Evolutionary conservation across 345 rosid species (phyloP).

Genomic region (Salix viminalis): DNA sequence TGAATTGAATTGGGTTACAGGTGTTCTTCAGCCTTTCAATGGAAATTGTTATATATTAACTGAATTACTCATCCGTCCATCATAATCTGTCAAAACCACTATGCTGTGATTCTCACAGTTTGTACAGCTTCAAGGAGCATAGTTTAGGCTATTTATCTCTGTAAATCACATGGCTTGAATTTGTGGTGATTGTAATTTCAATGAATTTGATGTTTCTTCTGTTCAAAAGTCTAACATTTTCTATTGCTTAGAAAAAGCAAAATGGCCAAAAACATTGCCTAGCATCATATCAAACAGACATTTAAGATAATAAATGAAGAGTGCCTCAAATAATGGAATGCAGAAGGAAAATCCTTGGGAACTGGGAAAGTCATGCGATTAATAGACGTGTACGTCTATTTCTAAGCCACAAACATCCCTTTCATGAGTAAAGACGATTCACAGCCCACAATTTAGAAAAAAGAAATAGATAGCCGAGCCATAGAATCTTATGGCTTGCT

Average conservation of each 20-base stretch:
- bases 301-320: background rate
- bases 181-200: background rate
- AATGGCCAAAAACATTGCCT: too few species aligned
- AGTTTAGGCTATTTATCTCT: background rate
- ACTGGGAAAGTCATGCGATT: background rate
- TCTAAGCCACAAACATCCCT: background rate
- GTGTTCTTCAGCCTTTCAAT: background rate
- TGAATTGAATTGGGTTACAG: slow-evolving; percentile 1
- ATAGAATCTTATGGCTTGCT: background rate
- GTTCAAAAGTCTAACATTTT: background rate
- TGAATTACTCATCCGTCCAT: too few species aligned
- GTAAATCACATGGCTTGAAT: background rate
- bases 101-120: too few species aligned
- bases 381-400: background rate
- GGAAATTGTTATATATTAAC: too few species aligned
- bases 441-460: too few species aligned
- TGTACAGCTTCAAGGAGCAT: too few species aligned
- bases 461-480: background rate
- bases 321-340: background rate
- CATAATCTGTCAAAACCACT: too few species aligned
- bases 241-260: too few species aligned
- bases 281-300: too few species aligned
- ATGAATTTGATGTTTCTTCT: background rate
- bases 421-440: background rate
- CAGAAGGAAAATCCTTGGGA: background rate